phyloP scores from a whole-genome alignment of 257 asterid genomes.

The Petunia secreta region DNA sequence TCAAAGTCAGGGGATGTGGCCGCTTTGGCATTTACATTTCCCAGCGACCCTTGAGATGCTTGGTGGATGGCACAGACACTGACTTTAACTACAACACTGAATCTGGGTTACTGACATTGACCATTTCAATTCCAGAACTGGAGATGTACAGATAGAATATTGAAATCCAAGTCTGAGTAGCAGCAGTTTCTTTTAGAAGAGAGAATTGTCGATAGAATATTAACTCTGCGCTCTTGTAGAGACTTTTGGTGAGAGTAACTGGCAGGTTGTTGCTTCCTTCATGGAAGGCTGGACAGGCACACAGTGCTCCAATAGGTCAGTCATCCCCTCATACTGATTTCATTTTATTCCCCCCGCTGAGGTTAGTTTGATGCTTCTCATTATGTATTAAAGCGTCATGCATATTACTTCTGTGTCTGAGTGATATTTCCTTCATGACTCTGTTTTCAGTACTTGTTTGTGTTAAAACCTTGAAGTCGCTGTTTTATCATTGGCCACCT shows the following conservation, averaged over 20 bases:
- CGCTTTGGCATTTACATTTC: slow-evolving; percentile 70
- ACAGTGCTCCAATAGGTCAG: slow-evolving; percentile 98
- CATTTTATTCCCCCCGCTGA: neutral
- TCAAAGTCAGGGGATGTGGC: slow-evolving; percentile 72
- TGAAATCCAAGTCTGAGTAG: slow-evolving; percentile 51
- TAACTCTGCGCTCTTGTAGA: slow-evolving; percentile 80
- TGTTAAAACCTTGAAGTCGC: neutral
- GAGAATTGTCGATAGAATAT: slow-evolving; percentile 42
- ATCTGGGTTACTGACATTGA: slow-evolving; percentile 58
- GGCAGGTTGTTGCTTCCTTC: slow-evolving; percentile 83
- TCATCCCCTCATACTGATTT: slow-evolving; percentile 21
- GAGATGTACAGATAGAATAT: slow-evolving; percentile 70
- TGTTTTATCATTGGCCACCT: neutral
- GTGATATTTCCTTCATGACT: neutral
- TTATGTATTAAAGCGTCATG: neutral
- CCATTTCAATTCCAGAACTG: slow-evolving; percentile 44
- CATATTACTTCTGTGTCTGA: neutral
- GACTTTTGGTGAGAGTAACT: slow-evolving; percentile 82
- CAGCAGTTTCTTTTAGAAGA: too few relatives aligned
- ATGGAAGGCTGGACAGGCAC: slow-evolving; percentile 87
- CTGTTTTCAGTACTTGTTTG: neutral
- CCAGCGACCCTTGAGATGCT: slow-evolving; percentile 61
- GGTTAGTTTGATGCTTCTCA: neutral
- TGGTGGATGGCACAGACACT: slow-evolving; percentile 44
- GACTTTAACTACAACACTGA: slow-evolving; percentile 47